Base-by-base conservation (phyloP, 2,329 filamentous ascomycete genomes). In the Cladophialophora chaetospira region DNA sequence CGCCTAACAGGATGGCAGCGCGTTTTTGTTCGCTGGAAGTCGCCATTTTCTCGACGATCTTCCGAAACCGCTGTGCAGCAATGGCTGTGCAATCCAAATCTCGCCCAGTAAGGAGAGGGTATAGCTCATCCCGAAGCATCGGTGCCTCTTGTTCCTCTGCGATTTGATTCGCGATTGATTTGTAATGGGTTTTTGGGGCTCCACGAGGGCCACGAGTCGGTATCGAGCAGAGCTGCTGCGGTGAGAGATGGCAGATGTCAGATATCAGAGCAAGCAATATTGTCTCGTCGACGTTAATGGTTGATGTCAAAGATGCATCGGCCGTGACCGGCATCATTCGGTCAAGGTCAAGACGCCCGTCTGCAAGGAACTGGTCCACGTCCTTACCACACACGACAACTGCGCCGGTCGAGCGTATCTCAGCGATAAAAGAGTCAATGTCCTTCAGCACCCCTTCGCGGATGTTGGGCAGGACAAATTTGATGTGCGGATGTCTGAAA, bases 201-300 rank as follows among this genome's bases (percentile, higher is more conserved):
- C 74, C 2, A 71, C 65, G 25, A 75, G n/a, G n/a, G n/a, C n/a
- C n/a, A n/a, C n/a, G n/a, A n/a, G n/a, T 50, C 19, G 36, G 42
- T 74, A 33, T 72, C 67, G 58, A 35, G 15, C 53, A 54, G 10
- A 58, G 50, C 73, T 72, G 33, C 66, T 64, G 42, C 2, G 50
- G 26, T 53, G 70, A 67, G 29, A 73, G 72, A 67, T 91, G 87
- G 1, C 86, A 88, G 23, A 91, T 83, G 65, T 92, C 88, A 0
- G 88, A 90, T 1, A 87, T 82, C 2, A 91, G 75, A 3, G 87
- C 88, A 4, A 92, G 79, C 4, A 92, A 78, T 44, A 90, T 82
- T 1, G 88, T 90, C 63, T 76, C 77, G 60, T 81, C 77, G 45
- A 78, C 71, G 62, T 79, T 78, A 40, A 80, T 60, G 9, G 70